Evolutionary conservation across 2,329 filamentous ascomycete genomes (phyloP), one percentile per base, ranked within the genome.

Genomic region (Exophiala aquamarina): DNA sequence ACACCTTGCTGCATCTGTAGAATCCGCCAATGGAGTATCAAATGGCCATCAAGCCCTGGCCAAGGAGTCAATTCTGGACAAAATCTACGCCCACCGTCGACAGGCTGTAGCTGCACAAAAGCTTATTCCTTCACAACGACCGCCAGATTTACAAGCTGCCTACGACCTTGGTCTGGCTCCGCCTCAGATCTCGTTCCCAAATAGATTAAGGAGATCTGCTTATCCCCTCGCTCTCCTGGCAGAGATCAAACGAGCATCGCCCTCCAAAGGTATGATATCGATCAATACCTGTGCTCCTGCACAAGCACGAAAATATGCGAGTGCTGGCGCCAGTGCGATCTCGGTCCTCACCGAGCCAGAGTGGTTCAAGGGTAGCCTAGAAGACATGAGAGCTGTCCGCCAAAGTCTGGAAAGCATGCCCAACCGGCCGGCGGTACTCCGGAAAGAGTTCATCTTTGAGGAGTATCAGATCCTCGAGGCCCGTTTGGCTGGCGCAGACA

Each of bases 291-390:
- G 87, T 60, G 93, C 93, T 8, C 90, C 93, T 18, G 83, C 85
- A 4, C 93, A 98, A 68, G 93, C 94, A 33, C 83, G 84, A 55
- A 89, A 86, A 58, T 98, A 98, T 66, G 93, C 94, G 8, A 78
- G 93, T 41, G 91, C 93, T 5, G 94, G 93, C 11, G 93, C 93
- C 38, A 97, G 92, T 65, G 89, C 95, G 31, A 98, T 98, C 57
- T 97, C 93, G 1, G 93, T 98, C n/a, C 79, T 98, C 37, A 98
- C 93, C 0, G 93, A 98, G 69, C 93, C 94, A 0, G 87, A 97
- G 63, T 98, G 93, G 93, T 98, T 98, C 76, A 97, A 96, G 71
- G 93, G 93, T 38, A 95, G 87, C 68, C 91, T 98, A 51, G 92
- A 98, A 49, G 93, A 98, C 65, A 73, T 98, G 44, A 82, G 87